Conservation (phyloP, 441 rosid species). For the Syzygium malaccense region DNA sequence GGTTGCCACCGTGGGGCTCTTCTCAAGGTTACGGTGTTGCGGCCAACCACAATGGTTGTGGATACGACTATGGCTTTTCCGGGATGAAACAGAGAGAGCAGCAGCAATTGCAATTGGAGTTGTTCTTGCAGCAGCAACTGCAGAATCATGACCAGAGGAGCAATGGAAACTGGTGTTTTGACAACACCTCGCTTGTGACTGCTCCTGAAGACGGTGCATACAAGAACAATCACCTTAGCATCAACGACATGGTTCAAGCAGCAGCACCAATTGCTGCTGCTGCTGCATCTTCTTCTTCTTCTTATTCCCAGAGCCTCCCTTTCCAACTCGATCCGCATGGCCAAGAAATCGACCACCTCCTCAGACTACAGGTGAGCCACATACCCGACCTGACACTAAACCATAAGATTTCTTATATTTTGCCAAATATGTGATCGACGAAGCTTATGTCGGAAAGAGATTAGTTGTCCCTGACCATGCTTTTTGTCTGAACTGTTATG, state of each 20-base stretch:
- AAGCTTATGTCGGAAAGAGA: not conserved
- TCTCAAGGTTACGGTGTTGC: not conserved
- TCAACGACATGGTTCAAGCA: not conserved
- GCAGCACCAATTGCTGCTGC: not conserved
- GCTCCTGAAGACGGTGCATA: not conserved
- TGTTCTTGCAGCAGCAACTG: not conserved
- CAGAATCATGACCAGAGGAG: not conserved
- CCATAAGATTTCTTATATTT: not conserved
- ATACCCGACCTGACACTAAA: not conserved
- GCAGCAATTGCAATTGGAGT: not conserved
- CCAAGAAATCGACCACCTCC: not conserved
- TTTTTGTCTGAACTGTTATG: not conserved
- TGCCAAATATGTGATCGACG: not conserved
- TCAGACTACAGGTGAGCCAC: conserved; percentile 2
- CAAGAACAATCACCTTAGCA: not conserved
- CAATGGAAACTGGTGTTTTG: not conserved
- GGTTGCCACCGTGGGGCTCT: not conserved
- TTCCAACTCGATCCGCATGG: not conserved
- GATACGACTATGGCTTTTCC: not conserved
- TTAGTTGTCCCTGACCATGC: not conserved
- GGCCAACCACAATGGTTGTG: not conserved
- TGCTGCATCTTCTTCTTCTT: not conserved
- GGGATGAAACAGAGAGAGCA: not conserved
- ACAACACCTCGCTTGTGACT: not conserved
- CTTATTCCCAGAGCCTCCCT: not conserved